These are phyloP conservation scores for Cutaneotrichosporon cyanovorans DNA, from an alignment of 1,284 basidiomycete species.

Conservation along the genomic window DNA sequence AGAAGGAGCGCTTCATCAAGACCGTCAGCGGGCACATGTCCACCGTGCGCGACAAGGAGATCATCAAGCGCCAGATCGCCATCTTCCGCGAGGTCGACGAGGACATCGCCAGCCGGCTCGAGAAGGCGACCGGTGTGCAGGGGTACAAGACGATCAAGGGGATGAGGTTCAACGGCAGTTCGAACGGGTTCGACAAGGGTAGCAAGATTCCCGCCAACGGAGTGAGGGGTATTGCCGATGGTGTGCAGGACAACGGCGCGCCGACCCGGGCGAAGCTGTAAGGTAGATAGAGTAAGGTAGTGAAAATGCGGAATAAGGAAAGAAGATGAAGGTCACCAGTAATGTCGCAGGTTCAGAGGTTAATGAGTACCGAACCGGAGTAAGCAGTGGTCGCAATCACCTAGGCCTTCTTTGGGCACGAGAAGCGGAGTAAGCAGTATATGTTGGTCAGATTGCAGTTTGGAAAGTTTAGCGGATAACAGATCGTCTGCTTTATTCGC, in stretches of 20 bases:
- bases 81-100: conserved; percentile 73
- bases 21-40: conserved; percentile 71
- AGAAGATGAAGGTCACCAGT: neutral
- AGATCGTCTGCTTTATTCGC: no score
- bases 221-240: conserved; percentile 2
- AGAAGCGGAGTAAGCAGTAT: no score
- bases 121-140: conserved; percentile 58
- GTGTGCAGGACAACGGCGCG: conserved; percentile 13
- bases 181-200: conserved; percentile 20
- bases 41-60: conserved; percentile 56
- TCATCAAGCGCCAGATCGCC: conserved; percentile 65
- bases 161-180: conserved; percentile 53
- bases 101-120: conserved; percentile 63
- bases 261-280: conserved; percentile 5
- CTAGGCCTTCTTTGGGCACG: no score
- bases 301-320: neutral
- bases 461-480: no score
- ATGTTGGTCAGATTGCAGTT: no score
- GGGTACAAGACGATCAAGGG: conserved; percentile 49
- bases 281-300: neutral
- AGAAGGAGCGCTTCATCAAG: conserved; percentile 61
- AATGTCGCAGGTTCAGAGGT: neutral
- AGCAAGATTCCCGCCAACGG: conserved; percentile 9
- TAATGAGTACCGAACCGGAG: neutral
- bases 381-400: neutral